phyloP scores from a whole-genome alignment of 495 filamentous ascomycete species.

The Lophiostoma macrostomum region DNA sequence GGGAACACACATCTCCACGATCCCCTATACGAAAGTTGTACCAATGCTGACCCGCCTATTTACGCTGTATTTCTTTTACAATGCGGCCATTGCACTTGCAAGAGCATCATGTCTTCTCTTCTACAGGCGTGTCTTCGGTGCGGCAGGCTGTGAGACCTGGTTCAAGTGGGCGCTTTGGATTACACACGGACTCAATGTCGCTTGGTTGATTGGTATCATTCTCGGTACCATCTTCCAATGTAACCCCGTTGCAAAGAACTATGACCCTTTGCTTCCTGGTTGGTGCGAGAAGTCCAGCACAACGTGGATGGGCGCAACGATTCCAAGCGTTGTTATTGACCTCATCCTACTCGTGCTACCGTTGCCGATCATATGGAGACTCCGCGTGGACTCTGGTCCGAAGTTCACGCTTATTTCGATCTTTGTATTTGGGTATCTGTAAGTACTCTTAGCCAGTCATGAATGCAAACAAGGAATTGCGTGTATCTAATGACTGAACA shows the following conservation, averaged over 20 bases:
- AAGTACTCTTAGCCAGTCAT: not conserved
- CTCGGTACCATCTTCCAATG: not conserved
- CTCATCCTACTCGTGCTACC: slow-evolving; percentile 6
- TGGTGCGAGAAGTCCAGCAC: not conserved
- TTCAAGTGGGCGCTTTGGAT: not conserved
- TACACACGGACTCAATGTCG: slow-evolving; percentile 1
- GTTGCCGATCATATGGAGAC: slow-evolving; percentile 5
- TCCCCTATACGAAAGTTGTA: too few relatives aligned
- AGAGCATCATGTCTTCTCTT: slow-evolving; percentile 4
- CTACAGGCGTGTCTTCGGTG: slow-evolving; percentile 1
- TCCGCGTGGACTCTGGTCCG: not conserved
- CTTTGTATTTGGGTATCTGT: slow-evolving; percentile 9
- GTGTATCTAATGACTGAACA: not conserved
- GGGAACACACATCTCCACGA: too few relatives aligned
- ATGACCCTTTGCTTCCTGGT: not conserved
- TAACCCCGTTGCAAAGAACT: not conserved
- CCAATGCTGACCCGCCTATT: too few relatives aligned
- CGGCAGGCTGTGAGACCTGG: not conserved
- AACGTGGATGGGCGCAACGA: not conserved
- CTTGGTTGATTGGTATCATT: not conserved
- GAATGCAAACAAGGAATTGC: not conserved
- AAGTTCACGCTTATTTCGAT: slow-evolving; percentile 1
- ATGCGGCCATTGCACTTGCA: not conserved
- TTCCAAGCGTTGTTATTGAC: slow-evolving; percentile 6
- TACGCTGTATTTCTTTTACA: slow-evolving; percentile 7